Conservation (phyloP, 2,329 filamentous ascomycete species). For the Plectosphaerella plurivora region DNA sequence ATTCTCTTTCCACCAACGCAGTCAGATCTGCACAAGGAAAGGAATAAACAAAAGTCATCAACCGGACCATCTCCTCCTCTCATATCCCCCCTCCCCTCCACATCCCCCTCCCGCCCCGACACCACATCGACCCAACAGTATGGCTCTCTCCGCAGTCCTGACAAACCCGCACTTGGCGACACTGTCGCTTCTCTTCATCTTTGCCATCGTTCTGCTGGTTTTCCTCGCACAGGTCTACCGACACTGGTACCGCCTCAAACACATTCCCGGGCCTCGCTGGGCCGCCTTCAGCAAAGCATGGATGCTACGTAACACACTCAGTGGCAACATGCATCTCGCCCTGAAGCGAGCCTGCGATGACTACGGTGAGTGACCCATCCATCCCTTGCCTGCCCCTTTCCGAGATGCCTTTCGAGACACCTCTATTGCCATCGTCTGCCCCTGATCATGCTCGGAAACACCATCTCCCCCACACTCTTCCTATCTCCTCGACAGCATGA, state of each 20-base stretch:
- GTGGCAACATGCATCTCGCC: conserved; percentile 14
- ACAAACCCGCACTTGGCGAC: conserved; percentile 2
- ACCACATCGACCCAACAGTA: background rate
- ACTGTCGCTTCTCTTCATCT: conserved; percentile 1
- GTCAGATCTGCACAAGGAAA: background rate
- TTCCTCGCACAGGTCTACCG: conserved; percentile 9
- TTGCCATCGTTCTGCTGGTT: conserved; percentile 6
- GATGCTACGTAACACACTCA: conserved; percentile 20
- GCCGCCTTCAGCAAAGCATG: conserved; percentile 26
- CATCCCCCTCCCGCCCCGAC: too few relatives aligned
- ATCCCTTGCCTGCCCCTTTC: too few relatives aligned
- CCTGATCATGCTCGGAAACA: too few relatives aligned
- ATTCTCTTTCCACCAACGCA: too few relatives aligned
- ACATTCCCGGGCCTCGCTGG: conserved; percentile 27
- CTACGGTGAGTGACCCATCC: conserved; percentile 7
- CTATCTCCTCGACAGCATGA: too few relatives aligned
- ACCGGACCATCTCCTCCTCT: too few relatives aligned
- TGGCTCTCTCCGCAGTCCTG: conserved; percentile 1
- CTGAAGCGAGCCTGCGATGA: conserved; percentile 14
- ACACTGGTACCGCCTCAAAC: conserved; percentile 26
- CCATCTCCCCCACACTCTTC: too few relatives aligned
- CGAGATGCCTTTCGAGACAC: too few relatives aligned
- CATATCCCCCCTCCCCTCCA: too few relatives aligned
- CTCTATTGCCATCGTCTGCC: too few relatives aligned
- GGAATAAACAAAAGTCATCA: background rate